A percentile compares a stretch with the other conserved stretches of the same genome.
Evolutionary conservation across 768 basidiomycete species (phyloP).

Genomic region (Podaxis sp.): DNA sequence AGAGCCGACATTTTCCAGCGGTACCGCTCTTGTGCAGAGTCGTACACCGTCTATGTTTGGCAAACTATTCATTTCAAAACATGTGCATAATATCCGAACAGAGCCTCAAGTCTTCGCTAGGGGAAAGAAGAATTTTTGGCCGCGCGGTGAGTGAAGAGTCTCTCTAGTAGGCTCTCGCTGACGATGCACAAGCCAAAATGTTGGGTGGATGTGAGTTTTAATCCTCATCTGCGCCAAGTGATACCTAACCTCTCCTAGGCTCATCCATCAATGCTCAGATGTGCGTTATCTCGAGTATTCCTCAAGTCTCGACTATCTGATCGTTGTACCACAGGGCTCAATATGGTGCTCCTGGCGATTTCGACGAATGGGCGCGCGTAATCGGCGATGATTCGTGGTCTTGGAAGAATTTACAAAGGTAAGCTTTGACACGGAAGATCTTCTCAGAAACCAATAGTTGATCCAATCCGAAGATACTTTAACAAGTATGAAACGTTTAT

Average conservation of each 20-base stretch:
- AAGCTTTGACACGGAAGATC: slow-evolving; percentile 23
- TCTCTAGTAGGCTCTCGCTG: no score
- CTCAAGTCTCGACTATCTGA: not conserved
- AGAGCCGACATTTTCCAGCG: slow-evolving; percentile 34
- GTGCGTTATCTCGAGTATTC: slow-evolving; percentile 19
- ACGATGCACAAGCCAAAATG: slow-evolving; percentile 42
- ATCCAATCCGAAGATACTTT: slow-evolving; percentile 47
- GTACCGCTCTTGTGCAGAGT: slow-evolving; percentile 39
- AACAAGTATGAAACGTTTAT: slow-evolving; percentile 52
- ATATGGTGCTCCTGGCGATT: slow-evolving; percentile 65
- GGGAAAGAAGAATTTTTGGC: slow-evolving; percentile 54
- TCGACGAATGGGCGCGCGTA: slow-evolving; percentile 60
- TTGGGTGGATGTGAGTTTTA: slow-evolving; percentile 66
- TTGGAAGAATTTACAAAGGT: slow-evolving; percentile 53
- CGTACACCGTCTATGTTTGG: slow-evolving; percentile 32
- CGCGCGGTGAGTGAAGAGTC: slow-evolving; percentile 29
- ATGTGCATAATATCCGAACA: slow-evolving; percentile 56
- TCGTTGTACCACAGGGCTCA: slow-evolving; percentile 43
- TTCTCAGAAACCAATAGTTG: not conserved
- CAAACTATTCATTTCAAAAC: slow-evolving; percentile 26
- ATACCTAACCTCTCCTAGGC: slow-evolving; percentile 29
- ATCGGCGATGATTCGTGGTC: slow-evolving; percentile 57
- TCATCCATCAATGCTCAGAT: slow-evolving; percentile 65
- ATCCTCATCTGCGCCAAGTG: not conserved
- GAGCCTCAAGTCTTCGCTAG: slow-evolving; percentile 51